phyloP scores from a whole-genome alignment of 2,329 filamentous ascomycete genomes.

The Akanthomyces lecanii region DNA sequence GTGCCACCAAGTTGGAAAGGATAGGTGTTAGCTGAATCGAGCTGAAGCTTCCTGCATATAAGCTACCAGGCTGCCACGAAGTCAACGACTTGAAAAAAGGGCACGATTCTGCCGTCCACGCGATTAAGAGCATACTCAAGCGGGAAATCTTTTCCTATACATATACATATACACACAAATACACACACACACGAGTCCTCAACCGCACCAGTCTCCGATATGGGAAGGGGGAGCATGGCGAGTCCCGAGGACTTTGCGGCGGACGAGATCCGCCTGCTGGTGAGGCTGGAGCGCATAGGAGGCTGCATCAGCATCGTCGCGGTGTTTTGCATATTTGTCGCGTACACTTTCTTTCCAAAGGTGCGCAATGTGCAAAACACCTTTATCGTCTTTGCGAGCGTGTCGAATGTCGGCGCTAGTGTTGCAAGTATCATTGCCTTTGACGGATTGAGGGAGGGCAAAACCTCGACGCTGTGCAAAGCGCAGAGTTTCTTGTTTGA shows the following conservation, averaged over 20 bases:
- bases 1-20: neutral
- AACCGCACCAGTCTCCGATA: neutral
- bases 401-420: conserved; percentile 56
- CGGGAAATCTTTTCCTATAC: neutral
- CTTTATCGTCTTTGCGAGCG: conserved; percentile 58
- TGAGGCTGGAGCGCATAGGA: conserved; percentile 49
- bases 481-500: conserved; percentile 59
- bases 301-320: conserved; percentile 50
- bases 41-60: conserved; percentile 8
- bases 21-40: neutral
- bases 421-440: conserved; percentile 68
- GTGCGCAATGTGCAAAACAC: conserved; percentile 57
- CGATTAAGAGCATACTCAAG: neutral
- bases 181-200: neutral
- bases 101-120: neutral
- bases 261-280: conserved; percentile 38
- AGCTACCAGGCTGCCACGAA: neutral
- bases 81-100: neutral
- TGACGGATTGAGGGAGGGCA: conserved; percentile 54
- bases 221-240: conserved; percentile 8
- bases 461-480: conserved; percentile 55
- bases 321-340: conserved; percentile 48
- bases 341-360: conserved; percentile 47
- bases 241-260: conserved; percentile 27
- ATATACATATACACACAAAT: too few species aligned